Percentiles rank a stretch among this genome's conserved stretches.
Conservation (phyloP, 495 filamentous ascomycete genomes). For the Hypoxylon lienhwacheense region DNA sequence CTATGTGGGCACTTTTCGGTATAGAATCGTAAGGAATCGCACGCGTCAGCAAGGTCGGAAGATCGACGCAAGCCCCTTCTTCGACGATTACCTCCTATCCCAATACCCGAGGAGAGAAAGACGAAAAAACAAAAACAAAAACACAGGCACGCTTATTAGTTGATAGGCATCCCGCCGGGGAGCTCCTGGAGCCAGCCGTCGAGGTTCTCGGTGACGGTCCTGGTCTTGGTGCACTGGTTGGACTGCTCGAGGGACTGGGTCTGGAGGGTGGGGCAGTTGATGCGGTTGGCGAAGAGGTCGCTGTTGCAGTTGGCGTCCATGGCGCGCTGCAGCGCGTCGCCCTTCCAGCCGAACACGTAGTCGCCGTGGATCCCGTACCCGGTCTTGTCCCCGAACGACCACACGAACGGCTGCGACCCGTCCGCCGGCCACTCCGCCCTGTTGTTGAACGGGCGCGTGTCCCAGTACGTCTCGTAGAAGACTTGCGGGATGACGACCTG, state of each 20-base stretch:
- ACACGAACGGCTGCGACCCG: slow-evolving; percentile 47
- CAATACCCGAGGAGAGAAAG: too few relatives aligned
- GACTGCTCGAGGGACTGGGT: slow-evolving; percentile 40
- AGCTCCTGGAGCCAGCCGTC: slow-evolving; percentile 39
- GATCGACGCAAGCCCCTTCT: background rate
- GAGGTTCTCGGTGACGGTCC: slow-evolving; percentile 40
- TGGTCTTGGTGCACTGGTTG: slow-evolving; percentile 43
- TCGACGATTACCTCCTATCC: too few relatives aligned
- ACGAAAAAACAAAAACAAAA: too few relatives aligned
- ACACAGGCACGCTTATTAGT: slow-evolving; percentile 9
- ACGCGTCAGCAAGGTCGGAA: background rate
- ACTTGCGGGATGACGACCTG: slow-evolving; percentile 54
- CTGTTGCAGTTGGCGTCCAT: slow-evolving; percentile 47
- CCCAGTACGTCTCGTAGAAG: slow-evolving; percentile 65
- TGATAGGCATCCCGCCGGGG: slow-evolving; percentile 38
- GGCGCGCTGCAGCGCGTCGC: slow-evolving; percentile 45
- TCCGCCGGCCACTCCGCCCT: slow-evolving; percentile 43
- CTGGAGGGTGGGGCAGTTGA: slow-evolving; percentile 47
- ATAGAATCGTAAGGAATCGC: background rate
- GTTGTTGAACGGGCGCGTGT: slow-evolving; percentile 46
- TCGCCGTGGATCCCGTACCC: slow-evolving; percentile 49
- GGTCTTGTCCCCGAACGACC: slow-evolving; percentile 46
- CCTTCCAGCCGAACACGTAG: slow-evolving; percentile 53
- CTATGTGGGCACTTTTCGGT: too few relatives aligned
- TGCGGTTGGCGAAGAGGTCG: slow-evolving; percentile 39